Evolutionary conservation across 208 protist species (phyloP).

Genomic region (Phytomonas francai): DNA sequence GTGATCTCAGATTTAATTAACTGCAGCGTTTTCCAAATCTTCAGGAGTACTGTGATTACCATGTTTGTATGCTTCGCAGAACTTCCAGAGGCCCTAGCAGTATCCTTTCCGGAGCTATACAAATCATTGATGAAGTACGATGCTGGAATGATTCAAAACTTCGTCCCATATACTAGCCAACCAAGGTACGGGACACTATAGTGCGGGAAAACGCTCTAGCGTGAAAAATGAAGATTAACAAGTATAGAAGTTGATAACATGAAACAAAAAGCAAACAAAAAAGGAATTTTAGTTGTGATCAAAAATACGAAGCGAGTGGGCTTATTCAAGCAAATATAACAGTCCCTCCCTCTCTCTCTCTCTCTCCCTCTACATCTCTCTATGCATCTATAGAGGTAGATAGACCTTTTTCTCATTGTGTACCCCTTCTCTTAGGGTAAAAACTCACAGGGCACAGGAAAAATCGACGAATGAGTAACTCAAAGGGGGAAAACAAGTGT

Average conservation of each 20-base stretch:
- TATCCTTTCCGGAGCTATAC: constrained; percentile 60
- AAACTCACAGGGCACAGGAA: neutral
- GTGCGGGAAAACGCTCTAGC: neutral
- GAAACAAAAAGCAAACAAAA: neutral
- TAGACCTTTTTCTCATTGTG: neutral
- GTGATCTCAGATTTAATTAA: constrained; percentile 43
- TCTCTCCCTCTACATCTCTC: neutral
- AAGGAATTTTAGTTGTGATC: neutral
- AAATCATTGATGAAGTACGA: constrained; percentile 28
- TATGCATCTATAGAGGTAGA: neutral
- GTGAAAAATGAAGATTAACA: neutral
- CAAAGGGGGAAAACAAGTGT: neutral
- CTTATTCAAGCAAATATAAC: neutral
- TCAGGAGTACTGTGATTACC: constrained; percentile 54
- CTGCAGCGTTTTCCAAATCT: constrained; percentile 33
- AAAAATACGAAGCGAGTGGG: neutral
- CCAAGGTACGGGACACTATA: neutral
- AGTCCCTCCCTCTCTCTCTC: neutral
- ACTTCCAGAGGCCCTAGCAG: constrained; percentile 43
- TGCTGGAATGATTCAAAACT: constrained; percentile 17
- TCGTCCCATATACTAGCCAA: neutral
- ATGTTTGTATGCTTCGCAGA: constrained; percentile 87
- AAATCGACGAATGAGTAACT: neutral
- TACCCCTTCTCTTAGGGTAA: neutral
- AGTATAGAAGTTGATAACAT: neutral